Percentiles rank a stretch among this genome's conserved stretches.
Conservation (phyloP, 257 asterid genomes). For the Nicotiana obtusifolia region DNA sequence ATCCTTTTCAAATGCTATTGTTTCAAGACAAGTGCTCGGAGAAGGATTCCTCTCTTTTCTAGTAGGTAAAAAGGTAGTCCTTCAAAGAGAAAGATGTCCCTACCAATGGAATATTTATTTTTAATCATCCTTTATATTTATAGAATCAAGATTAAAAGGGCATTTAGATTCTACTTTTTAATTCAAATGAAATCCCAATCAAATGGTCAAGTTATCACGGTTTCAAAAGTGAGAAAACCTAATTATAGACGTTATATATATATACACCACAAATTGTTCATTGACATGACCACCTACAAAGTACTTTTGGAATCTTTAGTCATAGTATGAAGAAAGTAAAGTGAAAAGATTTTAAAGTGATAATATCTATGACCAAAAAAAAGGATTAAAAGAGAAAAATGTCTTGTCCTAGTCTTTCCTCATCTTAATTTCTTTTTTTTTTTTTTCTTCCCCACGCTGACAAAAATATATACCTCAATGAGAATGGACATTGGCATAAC, state of each 20-base stretch:
- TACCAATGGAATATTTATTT: background rate
- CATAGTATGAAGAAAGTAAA: background rate
- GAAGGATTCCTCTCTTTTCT: conserved; percentile 18
- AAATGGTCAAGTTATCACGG: background rate
- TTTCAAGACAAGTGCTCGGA: conserved; percentile 26
- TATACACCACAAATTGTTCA: background rate
- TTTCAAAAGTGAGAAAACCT: background rate
- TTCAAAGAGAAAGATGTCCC: background rate
- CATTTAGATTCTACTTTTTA: background rate
- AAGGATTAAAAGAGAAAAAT: background rate
- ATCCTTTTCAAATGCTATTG: background rate
- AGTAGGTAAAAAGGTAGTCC: conserved; percentile 10
- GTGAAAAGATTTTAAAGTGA: background rate
- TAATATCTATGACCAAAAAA: background rate
- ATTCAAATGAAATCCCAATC: background rate
- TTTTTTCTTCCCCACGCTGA: background rate
- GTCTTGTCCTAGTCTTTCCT: background rate
- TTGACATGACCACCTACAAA: background rate
- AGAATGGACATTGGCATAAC: background rate
- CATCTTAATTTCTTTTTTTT: background rate
- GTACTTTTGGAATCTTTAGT: background rate
- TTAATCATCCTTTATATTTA: background rate
- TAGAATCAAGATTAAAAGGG: background rate
- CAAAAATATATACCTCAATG: background rate
- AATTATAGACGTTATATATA: background rate